A percentile compares a stretch with the other conserved stretches of the same genome.
phyloP scores from a whole-genome alignment of 495 filamentous ascomycete genomes.

The Xylaria acuta region DNA sequence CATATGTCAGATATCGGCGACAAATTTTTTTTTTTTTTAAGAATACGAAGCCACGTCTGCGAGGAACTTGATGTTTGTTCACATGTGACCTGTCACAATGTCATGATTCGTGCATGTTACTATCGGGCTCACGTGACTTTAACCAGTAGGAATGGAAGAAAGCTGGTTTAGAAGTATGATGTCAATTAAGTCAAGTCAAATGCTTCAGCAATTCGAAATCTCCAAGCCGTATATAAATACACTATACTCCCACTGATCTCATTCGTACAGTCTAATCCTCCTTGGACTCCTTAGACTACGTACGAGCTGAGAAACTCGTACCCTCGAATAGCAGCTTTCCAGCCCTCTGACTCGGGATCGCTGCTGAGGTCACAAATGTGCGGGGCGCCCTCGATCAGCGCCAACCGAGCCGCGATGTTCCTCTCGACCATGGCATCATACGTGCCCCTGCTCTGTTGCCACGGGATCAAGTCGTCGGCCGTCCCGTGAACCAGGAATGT shows the following conservation, averaged over 20 bases:
- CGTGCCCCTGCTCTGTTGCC: slow-evolving; percentile 44
- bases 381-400: slow-evolving; percentile 37
- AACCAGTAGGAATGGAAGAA: not conserved
- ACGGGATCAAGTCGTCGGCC: slow-evolving; percentile 55
- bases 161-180: too few species aligned
- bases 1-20: too few species aligned
- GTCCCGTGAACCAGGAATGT: slow-evolving; percentile 59
- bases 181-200: not conserved
- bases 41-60: not conserved
- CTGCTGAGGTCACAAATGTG: slow-evolving; percentile 50
- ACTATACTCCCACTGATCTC: not conserved
- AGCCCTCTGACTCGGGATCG: slow-evolving; percentile 34
- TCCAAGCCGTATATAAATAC: not conserved
- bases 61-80: not conserved
- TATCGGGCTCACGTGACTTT: not conserved
- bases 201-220: not conserved
- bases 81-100: not conserved
- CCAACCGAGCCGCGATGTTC: slow-evolving; percentile 37
- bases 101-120: not conserved
- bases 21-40: too few species aligned
- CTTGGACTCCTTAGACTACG: not conserved
- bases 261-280: not conserved
- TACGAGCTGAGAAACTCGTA: slow-evolving; percentile 41
- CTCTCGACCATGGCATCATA: slow-evolving; percentile 34
- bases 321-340: slow-evolving; percentile 37